Base-by-base conservation (phyloP, 148 eudicot species). In the Beta vulgaris region DNA sequence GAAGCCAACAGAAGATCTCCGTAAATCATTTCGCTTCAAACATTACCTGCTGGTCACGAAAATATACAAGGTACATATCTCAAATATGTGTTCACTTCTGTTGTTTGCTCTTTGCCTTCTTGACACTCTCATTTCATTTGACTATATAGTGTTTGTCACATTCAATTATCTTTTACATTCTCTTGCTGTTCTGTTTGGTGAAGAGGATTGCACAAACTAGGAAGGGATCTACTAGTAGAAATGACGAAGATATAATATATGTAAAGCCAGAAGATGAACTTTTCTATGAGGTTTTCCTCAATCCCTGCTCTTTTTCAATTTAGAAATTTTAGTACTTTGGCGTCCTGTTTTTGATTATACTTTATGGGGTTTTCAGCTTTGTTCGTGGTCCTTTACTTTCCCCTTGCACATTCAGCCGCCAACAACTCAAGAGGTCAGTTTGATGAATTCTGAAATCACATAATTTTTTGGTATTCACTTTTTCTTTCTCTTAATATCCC, bases 31-130 rank as follows among this genome's bases (percentile, higher is more conserved):
- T 64, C 63, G 78, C 76, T 95, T 92, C 69, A 85, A 87, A 65
- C 61, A 74, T 74, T 96, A 79, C 78, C 57, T 96, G 15, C 46
- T 96, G 70, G 67, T 96, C 59, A 85, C 89, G 46, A 92, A 76
- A 89, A 79, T 96, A 67, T 92, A 96, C 83, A 88, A 89, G 98
- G 98, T 94, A 79, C n/a, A n/a, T n/a, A n/a, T n/a, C n/a, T n/a
- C n/a, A n/a, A n/a, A n/a, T n/a, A n/a, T 8, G 19, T 19, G 14
- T 12, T 61, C 59, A 14, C 15, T 66, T 40, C 54, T 13, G 23
- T 36, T 44, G 35, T 51, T 14, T 26, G 61, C 14, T 39, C 15
- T 23, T 73, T 4, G 1, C n/a, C 14, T 34, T 40, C 10, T 23
- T 70, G 15, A 11, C 4, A 34, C n/a, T 76, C 42, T 7, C 51